Percentiles rank a stretch among this genome's conserved stretches.
Evolutionary conservation across 768 basidiomycete species (phyloP).

Genomic region (Calocybe cyanea): DNA sequence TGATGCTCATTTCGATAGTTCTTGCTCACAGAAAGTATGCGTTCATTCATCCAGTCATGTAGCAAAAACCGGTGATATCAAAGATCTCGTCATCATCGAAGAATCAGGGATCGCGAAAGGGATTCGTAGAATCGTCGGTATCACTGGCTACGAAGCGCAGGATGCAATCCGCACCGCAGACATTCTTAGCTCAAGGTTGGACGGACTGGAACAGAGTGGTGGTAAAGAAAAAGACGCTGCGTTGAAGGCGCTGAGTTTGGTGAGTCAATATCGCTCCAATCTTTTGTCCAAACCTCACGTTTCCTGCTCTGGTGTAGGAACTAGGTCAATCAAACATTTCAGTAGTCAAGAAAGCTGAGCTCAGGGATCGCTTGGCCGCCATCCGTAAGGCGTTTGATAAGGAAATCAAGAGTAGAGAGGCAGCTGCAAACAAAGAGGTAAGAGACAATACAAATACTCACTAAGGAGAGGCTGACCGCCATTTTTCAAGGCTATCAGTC

Average conservation of each 20-base stretch:
- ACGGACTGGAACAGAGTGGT: conserved; percentile 50
- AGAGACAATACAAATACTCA: conserved; percentile 18
- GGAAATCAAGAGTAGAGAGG: conserved; percentile 77
- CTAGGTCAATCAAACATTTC: conserved; percentile 89
- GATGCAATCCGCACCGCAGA: conserved; percentile 71
- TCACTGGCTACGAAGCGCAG: conserved; percentile 92
- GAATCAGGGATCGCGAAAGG: conserved; percentile 99
- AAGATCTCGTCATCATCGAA: conserved; percentile 91
- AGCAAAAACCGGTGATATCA: conserved; percentile 94
- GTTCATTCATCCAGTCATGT: conserved; percentile 62
- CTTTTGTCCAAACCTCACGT: background rate
- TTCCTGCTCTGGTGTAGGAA: conserved; percentile 50
- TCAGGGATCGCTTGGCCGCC: conserved; percentile 68
- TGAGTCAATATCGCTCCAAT: conserved; percentile 30
- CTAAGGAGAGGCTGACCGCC: background rate
- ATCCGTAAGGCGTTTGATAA: conserved; percentile 85
- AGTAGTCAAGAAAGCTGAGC: conserved; percentile 70
- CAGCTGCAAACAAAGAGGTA: conserved; percentile 74
- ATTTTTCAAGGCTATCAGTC: conserved; percentile 58
- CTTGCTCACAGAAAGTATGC: background rate
- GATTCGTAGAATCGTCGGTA: conserved; percentile 88
- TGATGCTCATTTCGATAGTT: background rate
- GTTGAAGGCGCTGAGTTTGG: conserved; percentile 76
- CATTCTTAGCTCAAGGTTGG: conserved; percentile 58
- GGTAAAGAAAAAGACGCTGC: conserved; percentile 86